Percentiles rank a stretch among this genome's conserved stretches.
These are phyloP conservation scores for Bimuria novae-zelandiae DNA, from an alignment of 2,329 filamentous ascomycete genomes.

Conservation along the genomic window DNA sequence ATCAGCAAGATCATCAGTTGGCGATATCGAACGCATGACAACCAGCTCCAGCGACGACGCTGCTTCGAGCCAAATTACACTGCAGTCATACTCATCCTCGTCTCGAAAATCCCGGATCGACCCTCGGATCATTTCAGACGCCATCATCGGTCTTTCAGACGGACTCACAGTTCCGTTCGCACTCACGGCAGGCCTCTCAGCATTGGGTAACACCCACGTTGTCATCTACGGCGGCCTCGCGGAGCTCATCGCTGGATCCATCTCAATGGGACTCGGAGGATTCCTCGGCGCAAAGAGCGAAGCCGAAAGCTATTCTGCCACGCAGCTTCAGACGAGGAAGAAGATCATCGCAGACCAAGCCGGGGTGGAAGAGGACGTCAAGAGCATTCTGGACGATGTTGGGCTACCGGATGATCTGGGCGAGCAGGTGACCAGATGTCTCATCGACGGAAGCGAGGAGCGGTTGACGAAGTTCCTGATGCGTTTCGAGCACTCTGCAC, in stretches of 20 bases:
- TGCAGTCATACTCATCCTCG: not conserved
- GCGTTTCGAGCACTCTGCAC: slow-evolving; percentile 60
- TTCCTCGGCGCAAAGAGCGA: slow-evolving; percentile 64
- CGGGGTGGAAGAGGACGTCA: slow-evolving; percentile 52
- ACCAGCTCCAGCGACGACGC: not conserved
- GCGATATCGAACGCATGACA: not conserved
- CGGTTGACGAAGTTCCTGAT: slow-evolving; percentile 63
- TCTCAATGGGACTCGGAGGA: slow-evolving; percentile 77
- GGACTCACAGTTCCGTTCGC: slow-evolving; percentile 81
- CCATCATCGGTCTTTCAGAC: slow-evolving; percentile 77
- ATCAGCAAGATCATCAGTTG: not conserved
- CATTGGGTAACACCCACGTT: slow-evolving; percentile 29
- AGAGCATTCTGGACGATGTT: slow-evolving; percentile 56
- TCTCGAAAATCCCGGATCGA: not conserved
- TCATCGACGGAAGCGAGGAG: slow-evolving; percentile 53
- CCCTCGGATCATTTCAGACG: slow-evolving; percentile 48
- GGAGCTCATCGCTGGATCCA: slow-evolving; percentile 75
- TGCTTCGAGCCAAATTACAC: not conserved
- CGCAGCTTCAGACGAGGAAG: slow-evolving; percentile 52
- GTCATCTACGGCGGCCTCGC: slow-evolving; percentile 67
- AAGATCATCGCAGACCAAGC: slow-evolving; percentile 52
- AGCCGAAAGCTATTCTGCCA: slow-evolving; percentile 55
- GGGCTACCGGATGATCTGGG: slow-evolving; percentile 52
- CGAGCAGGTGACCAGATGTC: slow-evolving; percentile 55
- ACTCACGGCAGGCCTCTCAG: slow-evolving; percentile 69